Evolutionary conservation across 139 green algal species (phyloP).

Genomic region (Coelastrella sp.): DNA sequence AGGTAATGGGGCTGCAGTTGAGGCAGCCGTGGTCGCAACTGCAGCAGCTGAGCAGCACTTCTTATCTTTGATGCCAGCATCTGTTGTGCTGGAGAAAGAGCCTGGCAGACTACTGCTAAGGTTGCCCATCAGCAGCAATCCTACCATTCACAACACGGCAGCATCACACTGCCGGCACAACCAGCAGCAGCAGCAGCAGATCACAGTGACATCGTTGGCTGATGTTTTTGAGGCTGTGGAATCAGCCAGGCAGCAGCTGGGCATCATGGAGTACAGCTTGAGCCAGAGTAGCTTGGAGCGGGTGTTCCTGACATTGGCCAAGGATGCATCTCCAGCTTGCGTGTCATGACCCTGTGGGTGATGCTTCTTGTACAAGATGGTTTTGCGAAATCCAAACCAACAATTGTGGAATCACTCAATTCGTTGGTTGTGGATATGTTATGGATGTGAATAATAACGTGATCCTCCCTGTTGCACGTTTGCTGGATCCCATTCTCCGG

Average conservation of each 20-base stretch:
- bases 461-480: no score
- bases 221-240: conserved; percentile 58
- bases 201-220: background rate
- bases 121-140: conserved; percentile 19
- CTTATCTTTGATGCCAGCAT: conserved; percentile 40
- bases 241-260: conserved; percentile 47
- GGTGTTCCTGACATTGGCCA: conserved; percentile 72
- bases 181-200: conserved; percentile 6
- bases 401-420: no score
- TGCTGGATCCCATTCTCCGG: no score
- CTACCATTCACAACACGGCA: background rate
- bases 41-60: conserved; percentile 49
- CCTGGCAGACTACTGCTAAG: conserved; percentile 15
- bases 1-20: background rate
- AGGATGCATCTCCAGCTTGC: background rate
- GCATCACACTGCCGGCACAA: background rate
- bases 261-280: conserved; percentile 66
- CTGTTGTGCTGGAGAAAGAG: conserved; percentile 41
- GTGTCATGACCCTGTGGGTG: no score
- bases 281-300: conserved; percentile 76
- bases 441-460: no score
- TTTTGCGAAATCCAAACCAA: no score
- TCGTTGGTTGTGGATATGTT: no score
- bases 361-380: no score
- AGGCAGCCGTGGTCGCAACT: conserved; percentile 12